These are phyloP conservation scores for Xerocomus brunneocitrinus DNA, from an alignment of 768 basidiomycete genomes.

Conservation along the genomic window DNA sequence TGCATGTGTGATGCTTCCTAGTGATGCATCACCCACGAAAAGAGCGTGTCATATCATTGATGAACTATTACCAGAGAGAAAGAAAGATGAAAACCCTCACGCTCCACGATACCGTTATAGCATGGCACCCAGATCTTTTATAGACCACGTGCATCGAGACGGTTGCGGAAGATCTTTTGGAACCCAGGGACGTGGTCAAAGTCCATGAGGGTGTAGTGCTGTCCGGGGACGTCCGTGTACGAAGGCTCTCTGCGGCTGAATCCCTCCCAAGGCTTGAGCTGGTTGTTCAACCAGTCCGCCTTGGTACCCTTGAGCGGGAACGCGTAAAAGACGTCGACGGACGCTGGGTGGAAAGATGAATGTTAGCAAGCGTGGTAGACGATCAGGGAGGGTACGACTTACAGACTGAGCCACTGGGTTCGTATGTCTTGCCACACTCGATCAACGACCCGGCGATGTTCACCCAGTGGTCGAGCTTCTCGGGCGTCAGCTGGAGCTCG, in stretches of 20 bases:
- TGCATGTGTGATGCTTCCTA: background rate
- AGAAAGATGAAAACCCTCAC: background rate
- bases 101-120: background rate
- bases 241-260: constrained; percentile 21
- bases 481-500: constrained; percentile 26
- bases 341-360: constrained; percentile 3
- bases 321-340: constrained; percentile 25
- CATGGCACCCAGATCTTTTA: background rate
- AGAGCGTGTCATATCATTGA: background rate
- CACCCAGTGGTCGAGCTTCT: constrained; percentile 28
- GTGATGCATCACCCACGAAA: too few species aligned
- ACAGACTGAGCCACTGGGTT: constrained; percentile 25
- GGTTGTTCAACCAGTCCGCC: constrained; percentile 26
- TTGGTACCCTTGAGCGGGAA: constrained; percentile 26
- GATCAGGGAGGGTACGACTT: constrained; percentile 4
- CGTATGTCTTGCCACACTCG: constrained; percentile 29
- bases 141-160: constrained; percentile 24
- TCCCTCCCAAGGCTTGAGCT: constrained; percentile 25
- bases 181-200: constrained; percentile 28
- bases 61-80: background rate
- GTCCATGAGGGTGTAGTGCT: constrained; percentile 31
- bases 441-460: constrained; percentile 29
- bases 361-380: background rate
- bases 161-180: constrained; percentile 27
- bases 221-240: constrained; percentile 25